Base-by-base conservation (phyloP, 257 asterid species). In the Solanum megistacrolobum region DNA sequence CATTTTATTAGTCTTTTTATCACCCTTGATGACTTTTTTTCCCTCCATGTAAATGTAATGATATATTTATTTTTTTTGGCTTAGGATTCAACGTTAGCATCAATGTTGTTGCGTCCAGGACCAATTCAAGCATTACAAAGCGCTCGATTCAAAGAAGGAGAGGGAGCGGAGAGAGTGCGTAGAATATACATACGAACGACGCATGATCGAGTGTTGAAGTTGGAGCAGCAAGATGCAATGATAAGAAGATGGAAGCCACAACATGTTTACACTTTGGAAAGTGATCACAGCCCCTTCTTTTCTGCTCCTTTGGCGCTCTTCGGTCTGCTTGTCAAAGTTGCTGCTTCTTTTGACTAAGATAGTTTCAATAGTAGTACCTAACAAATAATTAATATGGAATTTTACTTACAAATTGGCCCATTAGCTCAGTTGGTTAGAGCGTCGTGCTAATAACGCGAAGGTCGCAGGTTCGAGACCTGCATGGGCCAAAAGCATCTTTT, bases 201-300 rank as follows among this genome's bases (percentile, higher is more conserved):
- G 31, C 18, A 90, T 1, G 99, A 96, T 84, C 84, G 92, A 25
- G 94, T 92, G 0, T 1, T 96, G 6, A 95, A 90, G 73, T 85
- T 89, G 6, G 91, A 92, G 48, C 98, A 96, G 25, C 99, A 96
- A 88, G 97, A 93, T 13, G 92, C 94, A 1, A 95, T 96, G 98
- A 91, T 93, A 88, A 89, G 89, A 90, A 93, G 88, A 88, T 96
- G 99, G 98, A 94, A 92, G 7, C 98, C 99, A 12, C 60, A 90
- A 0, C 85, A 85, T 48, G 95, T 94, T 31, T 93, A 93, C 89
- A 90, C 39, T 9, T 82, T 97, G 93, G 98, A 96, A 38, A 93
- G 92, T 74, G 99, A 97, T 91, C 99, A 97, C 76, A 93, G 95
- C 89, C 98, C 99, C 14, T 93, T 94, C 89, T 96, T 97, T 90